These are phyloP conservation scores for Peronospora destructor DNA, from an alignment of 352 stramenopile genomes.

Conservation along the genomic window DNA sequence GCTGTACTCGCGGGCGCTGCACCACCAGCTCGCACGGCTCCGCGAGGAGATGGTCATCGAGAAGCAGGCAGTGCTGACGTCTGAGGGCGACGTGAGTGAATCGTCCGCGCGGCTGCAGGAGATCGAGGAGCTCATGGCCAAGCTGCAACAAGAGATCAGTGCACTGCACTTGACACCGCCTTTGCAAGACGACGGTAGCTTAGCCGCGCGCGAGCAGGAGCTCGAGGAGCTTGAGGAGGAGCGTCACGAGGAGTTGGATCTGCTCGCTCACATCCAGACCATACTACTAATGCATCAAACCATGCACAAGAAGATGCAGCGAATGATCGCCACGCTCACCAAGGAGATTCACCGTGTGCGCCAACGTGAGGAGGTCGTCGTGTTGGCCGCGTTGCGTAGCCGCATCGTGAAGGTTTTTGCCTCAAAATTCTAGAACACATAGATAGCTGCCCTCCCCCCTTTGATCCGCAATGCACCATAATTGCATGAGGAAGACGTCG, in stretches of 20 bases:
- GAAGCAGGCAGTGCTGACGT: constrained; percentile 35
- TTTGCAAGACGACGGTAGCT: constrained; percentile 26
- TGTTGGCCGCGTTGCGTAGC: constrained; percentile 43
- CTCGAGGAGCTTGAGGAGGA: constrained; percentile 52
- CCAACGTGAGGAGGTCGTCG: constrained; percentile 44
- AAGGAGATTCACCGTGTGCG: constrained; percentile 37
- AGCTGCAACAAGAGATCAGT: constrained; percentile 41
- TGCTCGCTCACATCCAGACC: constrained; percentile 44
- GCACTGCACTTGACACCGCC: constrained; percentile 23
- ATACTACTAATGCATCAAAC: constrained; percentile 44
- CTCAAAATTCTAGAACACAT: constrained; percentile 32
- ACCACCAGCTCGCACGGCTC: constrained; percentile 34
- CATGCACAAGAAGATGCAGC: constrained; percentile 34
- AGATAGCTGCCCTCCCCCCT: background rate
- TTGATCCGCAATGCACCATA: background rate
- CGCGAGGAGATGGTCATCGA: constrained; percentile 31
- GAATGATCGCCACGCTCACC: constrained; percentile 34
- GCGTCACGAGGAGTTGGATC: constrained; percentile 48
- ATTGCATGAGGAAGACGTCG: constrained; percentile 5
- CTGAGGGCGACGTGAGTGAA: constrained; percentile 49
- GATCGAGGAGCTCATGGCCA: constrained; percentile 55
- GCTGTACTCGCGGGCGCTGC: constrained; percentile 35
- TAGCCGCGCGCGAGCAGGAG: constrained; percentile 34
- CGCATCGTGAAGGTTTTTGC: constrained; percentile 46
- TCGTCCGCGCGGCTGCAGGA: constrained; percentile 45